Evolutionary conservation across 768 basidiomycete species (phyloP).

Genomic region (Boletus sp.): DNA sequence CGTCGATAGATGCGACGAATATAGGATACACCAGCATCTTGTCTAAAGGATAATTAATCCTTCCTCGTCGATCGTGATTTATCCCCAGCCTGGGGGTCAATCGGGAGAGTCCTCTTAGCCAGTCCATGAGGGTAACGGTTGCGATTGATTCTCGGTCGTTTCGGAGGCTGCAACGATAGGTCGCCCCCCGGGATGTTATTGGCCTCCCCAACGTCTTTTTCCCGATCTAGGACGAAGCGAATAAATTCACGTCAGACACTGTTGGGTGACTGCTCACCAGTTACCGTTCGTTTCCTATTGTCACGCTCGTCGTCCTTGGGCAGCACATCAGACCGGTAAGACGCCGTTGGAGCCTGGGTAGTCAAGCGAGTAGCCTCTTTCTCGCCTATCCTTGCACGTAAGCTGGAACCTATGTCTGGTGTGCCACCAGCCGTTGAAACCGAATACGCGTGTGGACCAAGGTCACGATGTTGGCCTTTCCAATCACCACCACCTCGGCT

Average conservation of each 20-base stretch:
- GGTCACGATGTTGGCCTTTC: constrained; percentile 41
- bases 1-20: constrained; percentile 8
- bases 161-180: constrained; percentile 43
- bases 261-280: constrained; percentile 48
- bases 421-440: constrained; percentile 17
- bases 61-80: constrained; percentile 54
- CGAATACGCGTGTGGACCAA: constrained; percentile 25
- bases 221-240: constrained; percentile 49
- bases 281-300: constrained; percentile 62
- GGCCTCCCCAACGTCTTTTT: constrained; percentile 50
- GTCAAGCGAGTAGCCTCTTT: constrained; percentile 46
- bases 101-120: constrained; percentile 59
- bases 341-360: constrained; percentile 40
- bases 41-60: constrained; percentile 36
- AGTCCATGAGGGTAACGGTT: constrained; percentile 51
- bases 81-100: constrained; percentile 60
- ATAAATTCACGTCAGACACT: constrained; percentile 1
- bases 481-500: constrained; percentile 49
- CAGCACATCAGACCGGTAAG: constrained; percentile 45
- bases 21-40: constrained; percentile 9
- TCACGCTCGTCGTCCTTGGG: constrained; percentile 66
- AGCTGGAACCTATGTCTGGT: constrained; percentile 34
- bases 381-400: constrained; percentile 61
- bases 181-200: constrained; percentile 38
- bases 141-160: constrained; percentile 60